Evolutionary conservation across 2,329 filamentous ascomycete genomes (phyloP).

Genomic region (Pleomassaria siparia): DNA sequence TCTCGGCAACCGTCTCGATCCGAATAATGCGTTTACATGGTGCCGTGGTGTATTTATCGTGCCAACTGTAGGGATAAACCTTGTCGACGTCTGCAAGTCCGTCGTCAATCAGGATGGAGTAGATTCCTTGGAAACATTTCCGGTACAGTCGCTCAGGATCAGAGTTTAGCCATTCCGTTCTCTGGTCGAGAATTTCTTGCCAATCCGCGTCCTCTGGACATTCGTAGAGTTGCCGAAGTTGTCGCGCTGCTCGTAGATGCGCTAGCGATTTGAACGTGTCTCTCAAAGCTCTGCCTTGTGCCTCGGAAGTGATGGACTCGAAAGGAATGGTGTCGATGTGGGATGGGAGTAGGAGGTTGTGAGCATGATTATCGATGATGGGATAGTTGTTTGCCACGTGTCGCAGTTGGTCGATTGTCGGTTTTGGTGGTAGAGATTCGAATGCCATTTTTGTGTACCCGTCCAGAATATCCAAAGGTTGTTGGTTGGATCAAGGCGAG

Average conservation of each 20-base stretch:
- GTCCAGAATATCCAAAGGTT: not conserved
- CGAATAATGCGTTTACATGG: slow-evolving; percentile 73
- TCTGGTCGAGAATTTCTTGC: slow-evolving; percentile 55
- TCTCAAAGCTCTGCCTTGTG: slow-evolving; percentile 66
- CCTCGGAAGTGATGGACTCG: slow-evolving; percentile 71
- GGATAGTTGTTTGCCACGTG: slow-evolving; percentile 48
- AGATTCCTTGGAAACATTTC: slow-evolving; percentile 70
- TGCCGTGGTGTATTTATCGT: slow-evolving; percentile 62
- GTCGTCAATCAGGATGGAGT: slow-evolving; percentile 78
- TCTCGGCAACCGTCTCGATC: slow-evolving; percentile 71
- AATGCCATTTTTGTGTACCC: slow-evolving; percentile 16
- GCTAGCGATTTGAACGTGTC: slow-evolving; percentile 65
- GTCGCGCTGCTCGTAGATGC: slow-evolving; percentile 68
- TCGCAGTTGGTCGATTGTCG: slow-evolving; percentile 34
- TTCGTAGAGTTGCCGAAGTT: slow-evolving; percentile 66
- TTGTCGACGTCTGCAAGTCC: slow-evolving; percentile 60
- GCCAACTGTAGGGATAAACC: slow-evolving; percentile 60
- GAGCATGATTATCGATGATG: slow-evolving; percentile 73
- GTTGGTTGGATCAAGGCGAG: not conserved
- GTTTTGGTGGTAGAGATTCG: slow-evolving; percentile 10
- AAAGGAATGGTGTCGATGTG: slow-evolving; percentile 55
- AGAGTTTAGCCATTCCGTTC: slow-evolving; percentile 49
- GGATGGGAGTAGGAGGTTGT: slow-evolving; percentile 63
- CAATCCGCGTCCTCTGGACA: slow-evolving; percentile 62
- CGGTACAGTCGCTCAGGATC: slow-evolving; percentile 58